phyloP scores from a whole-genome alignment of 257 asterid species.

The Haberlea rhodopensis region DNA sequence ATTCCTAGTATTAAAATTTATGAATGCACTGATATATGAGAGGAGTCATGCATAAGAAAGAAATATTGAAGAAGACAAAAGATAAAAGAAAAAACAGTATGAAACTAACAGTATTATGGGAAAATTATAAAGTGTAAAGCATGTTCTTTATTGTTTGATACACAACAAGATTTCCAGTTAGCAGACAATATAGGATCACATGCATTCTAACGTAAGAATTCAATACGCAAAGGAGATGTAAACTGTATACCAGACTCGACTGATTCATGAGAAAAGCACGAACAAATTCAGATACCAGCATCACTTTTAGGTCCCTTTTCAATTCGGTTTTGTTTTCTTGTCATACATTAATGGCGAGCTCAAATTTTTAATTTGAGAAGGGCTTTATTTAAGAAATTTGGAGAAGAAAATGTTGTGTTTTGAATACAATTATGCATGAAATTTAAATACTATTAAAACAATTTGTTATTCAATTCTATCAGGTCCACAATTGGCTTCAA shows the following conservation, averaged over 20 bases:
- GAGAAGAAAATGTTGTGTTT: too few relatives aligned
- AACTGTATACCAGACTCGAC: conserved; percentile 12
- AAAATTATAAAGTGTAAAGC: conserved; percentile 6
- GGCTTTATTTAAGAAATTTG: too few relatives aligned
- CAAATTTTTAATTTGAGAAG: too few relatives aligned
- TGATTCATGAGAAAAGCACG: conserved; percentile 22
- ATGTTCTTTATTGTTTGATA: conserved; percentile 5
- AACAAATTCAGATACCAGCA: background rate
- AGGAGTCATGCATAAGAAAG: too few relatives aligned
- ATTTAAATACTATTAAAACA: too few relatives aligned
- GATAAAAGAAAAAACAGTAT: background rate
- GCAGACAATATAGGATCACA: background rate
- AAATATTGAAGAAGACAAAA: background rate
- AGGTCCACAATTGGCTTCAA: too few relatives aligned
- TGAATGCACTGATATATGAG: too few relatives aligned
- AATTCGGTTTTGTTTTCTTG: background rate
- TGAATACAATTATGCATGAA: too few relatives aligned
- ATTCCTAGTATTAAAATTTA: too few relatives aligned
- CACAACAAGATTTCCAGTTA: background rate
- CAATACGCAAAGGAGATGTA: background rate
- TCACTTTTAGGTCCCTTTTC: background rate
- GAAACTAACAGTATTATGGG: background rate
- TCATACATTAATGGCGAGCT: too few relatives aligned
- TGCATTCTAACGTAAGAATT: conserved; percentile 9
- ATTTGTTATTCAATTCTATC: too few relatives aligned